Base-by-base conservation (phyloP, 2,329 filamentous ascomycete genomes). In the Pseudocercospora eumusae region DNA sequence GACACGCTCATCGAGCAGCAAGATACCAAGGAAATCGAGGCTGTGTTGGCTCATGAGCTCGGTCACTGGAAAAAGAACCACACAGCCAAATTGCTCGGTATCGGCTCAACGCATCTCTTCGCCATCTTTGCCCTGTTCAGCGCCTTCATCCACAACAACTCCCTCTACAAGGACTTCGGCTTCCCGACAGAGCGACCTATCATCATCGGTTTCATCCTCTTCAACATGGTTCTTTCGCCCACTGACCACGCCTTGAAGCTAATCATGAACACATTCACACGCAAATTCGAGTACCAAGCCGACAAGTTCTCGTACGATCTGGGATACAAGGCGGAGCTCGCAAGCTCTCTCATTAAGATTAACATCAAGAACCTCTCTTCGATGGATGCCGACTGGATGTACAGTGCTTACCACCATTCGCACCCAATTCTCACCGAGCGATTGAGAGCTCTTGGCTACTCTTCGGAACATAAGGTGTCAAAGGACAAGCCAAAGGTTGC, bases 331-430 rank as follows among this genome's bases (percentile, higher is more conserved):
- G 81, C 85, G 50, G 88, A 97, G 76, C 87, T 99, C 57, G 92
- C 93, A 47, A 83, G 86, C 66, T 95, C 92, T 21, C 85, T 99
- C 66, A 92, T 99, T 80, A 97, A 97, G 82, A 89, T 99, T 57
- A 96, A 99, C 80, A 92, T 97, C 73, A 93, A 98, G 82, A 99
- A 99, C 75, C 84, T 99, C 69, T 96, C 92, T 78, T 96, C 91
- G 64, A 98, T 99, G 93, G 95, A 99, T 72, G 95, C 95, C 27
- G 96, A 99, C 79, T 96, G 91, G 90, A 87, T 97, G 85, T 99
- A 96, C 78, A 95, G 95, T 58, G 96, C 89, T 79, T 99, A 98
- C 83, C 93, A 99, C 81, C 97, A 96, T 83, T 97, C 93, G 23
- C 95, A 99, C 79, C 95, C 95, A 0, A 97, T 98, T 69, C 82